Evolutionary conservation across 2,329 filamentous ascomycete genomes (phyloP), one percentile per base, ranked within the genome.

Genomic region (Trichoderma koningiopsis): DNA sequence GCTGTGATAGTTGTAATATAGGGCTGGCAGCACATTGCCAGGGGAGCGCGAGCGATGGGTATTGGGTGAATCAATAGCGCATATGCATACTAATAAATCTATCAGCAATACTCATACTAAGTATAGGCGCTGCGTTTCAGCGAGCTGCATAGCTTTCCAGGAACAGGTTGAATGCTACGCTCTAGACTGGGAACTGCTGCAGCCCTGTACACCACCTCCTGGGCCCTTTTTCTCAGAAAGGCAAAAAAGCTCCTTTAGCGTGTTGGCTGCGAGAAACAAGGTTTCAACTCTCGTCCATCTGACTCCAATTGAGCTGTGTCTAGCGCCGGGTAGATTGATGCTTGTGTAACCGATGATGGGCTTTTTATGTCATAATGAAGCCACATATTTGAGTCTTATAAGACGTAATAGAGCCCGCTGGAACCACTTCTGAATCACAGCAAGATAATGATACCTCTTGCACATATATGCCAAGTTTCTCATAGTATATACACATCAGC

Each of bases 331-430:
- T 47, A 31, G 40, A 52, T n/a, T 47, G 55, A 59, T 31, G 40
- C 64, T 67, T 59, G n/a, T 22, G 14, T 29, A 37, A 10, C 49
- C 43, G 64, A 67, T 67, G 64, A 67, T 67, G 64, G 49, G 7
- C 4, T 16, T 24, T 59, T 59, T 67, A 67, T 67, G 64, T 67
- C 64, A 67, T 52, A 29, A 59, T 67, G 64, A 56, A 52, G 11
- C 22, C 29, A 64, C 10, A 27, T 22, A 14, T 2, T 49, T 6
- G 3, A 22, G 4, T 27, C 53, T 55, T 33, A 40, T 24, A 52
- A 8, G 19, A 29, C 5, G 13, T 22, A 27, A 62, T 52, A 37
- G n/a, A 35, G 6, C 22, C 47, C 47, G 16, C 16, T 29, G 22
- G 1, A 19, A 29, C 31, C 14, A 29, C 16, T 33, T 52, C 29